phyloP scores from a whole-genome alignment of 352 stramenopile genomes.

The Blastocystis hominis region DNA sequence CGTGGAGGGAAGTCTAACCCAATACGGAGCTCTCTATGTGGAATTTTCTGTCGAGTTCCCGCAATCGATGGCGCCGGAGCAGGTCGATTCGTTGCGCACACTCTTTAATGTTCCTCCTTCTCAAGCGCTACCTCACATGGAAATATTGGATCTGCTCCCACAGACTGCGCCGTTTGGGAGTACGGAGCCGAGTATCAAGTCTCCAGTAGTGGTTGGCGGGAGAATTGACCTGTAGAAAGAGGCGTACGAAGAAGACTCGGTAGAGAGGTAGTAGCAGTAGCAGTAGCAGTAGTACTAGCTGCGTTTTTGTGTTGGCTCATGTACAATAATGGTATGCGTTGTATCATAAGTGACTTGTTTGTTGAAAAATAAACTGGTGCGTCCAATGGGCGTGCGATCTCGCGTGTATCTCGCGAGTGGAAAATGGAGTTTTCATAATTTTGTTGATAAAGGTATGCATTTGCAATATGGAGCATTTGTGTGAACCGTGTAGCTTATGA shows the following conservation, averaged over 20 bases:
- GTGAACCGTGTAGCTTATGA: background rate
- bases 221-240: background rate
- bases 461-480: background rate
- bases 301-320: background rate
- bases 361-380: background rate
- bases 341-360: constrained; percentile 6
- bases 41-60: constrained; percentile 92
- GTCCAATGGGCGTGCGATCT: background rate
- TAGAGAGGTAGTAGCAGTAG: background rate
- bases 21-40: constrained; percentile 91
- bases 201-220: background rate
- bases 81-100: background rate
- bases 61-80: constrained; percentile 65
- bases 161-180: background rate
- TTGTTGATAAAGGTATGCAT: background rate
- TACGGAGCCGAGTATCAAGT: background rate
- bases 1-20: constrained; percentile 87
- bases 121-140: background rate
- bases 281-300: background rate
- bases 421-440: background rate
- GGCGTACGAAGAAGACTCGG: background rate
- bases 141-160: background rate
- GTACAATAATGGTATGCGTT: constrained; percentile 9
- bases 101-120: background rate
- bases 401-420: background rate